Evolutionary conservation across 176 grass and related monocot genomes (phyloP).

Genomic region (Puya raimondii): DNA sequence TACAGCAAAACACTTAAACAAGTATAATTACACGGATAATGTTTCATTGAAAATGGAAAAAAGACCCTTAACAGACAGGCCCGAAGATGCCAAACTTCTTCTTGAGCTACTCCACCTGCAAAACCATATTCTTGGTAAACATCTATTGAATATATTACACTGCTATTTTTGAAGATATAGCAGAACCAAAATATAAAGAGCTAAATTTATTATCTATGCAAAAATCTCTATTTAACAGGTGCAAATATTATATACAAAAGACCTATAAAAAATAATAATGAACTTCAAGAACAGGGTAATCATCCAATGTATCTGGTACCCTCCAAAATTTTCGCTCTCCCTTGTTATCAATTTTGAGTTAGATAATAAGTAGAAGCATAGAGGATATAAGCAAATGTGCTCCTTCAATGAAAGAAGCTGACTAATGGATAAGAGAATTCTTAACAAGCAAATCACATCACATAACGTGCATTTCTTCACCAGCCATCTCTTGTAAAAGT

Average conservation of each 20-base stretch:
- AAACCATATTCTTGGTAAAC: not conserved
- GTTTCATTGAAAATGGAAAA: conserved; percentile 21
- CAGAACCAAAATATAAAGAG: not conserved
- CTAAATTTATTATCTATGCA: not conserved
- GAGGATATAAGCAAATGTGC: too few relatives aligned
- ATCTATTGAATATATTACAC: not conserved
- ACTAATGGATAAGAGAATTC: too few relatives aligned
- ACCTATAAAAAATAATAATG: not conserved
- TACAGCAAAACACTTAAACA: conserved; percentile 40
- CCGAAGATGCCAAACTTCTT: conserved; percentile 22
- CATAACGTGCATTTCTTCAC: too few relatives aligned
- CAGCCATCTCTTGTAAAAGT: too few relatives aligned
- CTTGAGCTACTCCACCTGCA: conserved; percentile 36
- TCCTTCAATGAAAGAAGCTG: too few relatives aligned
- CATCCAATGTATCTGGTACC: not conserved
- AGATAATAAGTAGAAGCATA: too few relatives aligned
- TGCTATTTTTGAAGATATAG: not conserved
- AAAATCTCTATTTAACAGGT: not conserved
- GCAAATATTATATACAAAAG: not conserved
- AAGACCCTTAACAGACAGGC: conserved; percentile 15
- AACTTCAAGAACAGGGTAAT: not conserved
- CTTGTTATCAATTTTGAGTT: too few relatives aligned
- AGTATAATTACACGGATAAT: not conserved
- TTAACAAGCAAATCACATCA: too few relatives aligned
- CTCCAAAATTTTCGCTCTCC: too few relatives aligned